Conservation (phyloP, 176 grass and related monocot genomes). For the Oryza rufipogon region DNA sequence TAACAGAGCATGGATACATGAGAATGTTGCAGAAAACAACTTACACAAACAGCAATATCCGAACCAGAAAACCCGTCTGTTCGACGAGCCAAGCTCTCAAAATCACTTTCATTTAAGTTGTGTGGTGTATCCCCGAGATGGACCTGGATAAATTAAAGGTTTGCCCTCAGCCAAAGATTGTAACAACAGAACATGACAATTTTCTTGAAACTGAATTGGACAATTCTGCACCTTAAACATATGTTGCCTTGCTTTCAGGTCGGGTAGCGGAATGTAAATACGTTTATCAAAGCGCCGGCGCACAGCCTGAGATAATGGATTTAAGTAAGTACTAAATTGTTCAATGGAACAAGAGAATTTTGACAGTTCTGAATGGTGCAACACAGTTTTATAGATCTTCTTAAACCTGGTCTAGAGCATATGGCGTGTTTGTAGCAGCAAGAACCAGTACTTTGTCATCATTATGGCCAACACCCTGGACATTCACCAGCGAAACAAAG, state of each 20-base stretch:
- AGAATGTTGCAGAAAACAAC: constrained; percentile 13
- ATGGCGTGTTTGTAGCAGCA: constrained; percentile 95
- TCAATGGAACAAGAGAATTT: not conserved
- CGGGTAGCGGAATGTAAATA: constrained; percentile 98
- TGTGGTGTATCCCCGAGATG: constrained; percentile 97
- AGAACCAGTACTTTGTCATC: constrained; percentile 99
- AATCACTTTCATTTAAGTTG: constrained; percentile 85
- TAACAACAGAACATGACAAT: not conserved
- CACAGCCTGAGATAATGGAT: constrained; percentile 70
- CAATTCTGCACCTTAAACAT: constrained; percentile 86
- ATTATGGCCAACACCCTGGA: constrained; percentile 92
- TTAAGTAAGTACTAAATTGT: constrained; percentile 34
- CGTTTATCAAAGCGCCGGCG: constrained; percentile 94
- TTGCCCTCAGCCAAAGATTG: constrained; percentile 41
- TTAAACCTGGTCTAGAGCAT: constrained; percentile 90
- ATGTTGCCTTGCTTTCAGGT: constrained; percentile 91
- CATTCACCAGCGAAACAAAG: constrained; percentile 21
- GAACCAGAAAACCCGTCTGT: constrained; percentile 97
- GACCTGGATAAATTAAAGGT: constrained; percentile 56
- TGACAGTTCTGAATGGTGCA: constrained; percentile 10
- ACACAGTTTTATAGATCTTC: not conserved
- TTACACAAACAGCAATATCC: constrained; percentile 93
- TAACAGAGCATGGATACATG: not conserved
- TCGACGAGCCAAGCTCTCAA: constrained; percentile 70
- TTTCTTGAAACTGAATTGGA: not conserved